Evolutionary conservation across 2,329 filamentous ascomycete genomes (phyloP).

Genomic region (Aspergillus novoparasiticus): DNA sequence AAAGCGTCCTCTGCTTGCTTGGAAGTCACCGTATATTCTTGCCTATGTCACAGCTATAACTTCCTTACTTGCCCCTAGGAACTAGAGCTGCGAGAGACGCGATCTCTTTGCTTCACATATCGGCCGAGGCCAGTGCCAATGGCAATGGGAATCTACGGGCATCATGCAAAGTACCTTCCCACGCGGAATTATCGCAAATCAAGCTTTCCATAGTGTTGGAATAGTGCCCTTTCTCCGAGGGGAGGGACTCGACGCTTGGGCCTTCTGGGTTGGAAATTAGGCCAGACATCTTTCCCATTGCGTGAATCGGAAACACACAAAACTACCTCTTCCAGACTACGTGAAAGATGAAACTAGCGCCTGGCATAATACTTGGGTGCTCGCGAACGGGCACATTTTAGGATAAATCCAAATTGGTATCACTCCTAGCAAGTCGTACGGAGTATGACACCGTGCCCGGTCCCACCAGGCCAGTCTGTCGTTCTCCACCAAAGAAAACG

Average conservation of each 20-base stretch:
- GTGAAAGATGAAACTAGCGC: not conserved
- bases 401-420: not conserved
- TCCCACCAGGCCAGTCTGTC: not conserved
- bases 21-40: not conserved
- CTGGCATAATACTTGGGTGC: not conserved
- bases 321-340: not conserved
- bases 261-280: not conserved
- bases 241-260: not conserved
- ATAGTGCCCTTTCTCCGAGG: not conserved
- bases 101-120: no score
- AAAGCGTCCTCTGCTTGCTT: not conserved
- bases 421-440: not conserved
- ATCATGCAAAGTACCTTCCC: not conserved
- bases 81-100: not conserved
- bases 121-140: not conserved
- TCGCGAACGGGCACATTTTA: not conserved
- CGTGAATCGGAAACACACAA: not conserved
- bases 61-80: not conserved
- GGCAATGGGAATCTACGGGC: not conserved
- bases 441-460: not conserved
- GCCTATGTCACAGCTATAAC: not conserved
- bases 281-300: not conserved
- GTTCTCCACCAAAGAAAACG: not conserved
- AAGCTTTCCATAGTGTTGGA: not conserved
- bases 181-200: not conserved